phyloP scores from a whole-genome alignment of 768 basidiomycete genomes.

The Lactifluus subvellereus region DNA sequence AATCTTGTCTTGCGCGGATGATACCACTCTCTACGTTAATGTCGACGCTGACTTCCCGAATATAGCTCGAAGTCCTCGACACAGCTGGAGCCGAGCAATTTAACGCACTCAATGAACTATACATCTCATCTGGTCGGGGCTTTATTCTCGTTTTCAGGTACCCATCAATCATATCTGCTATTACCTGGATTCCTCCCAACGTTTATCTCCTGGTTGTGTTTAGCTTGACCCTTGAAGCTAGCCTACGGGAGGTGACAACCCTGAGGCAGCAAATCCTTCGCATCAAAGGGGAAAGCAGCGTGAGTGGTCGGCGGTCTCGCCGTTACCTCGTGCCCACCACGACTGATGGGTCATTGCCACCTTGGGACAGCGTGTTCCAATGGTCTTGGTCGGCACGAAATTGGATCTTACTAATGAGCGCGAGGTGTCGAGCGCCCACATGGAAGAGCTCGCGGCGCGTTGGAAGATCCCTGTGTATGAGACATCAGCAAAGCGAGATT shows the following conservation, averaged over 20 bases:
- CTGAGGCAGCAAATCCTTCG: constrained; percentile 77
- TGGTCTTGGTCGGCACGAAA: constrained; percentile 84
- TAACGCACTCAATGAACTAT: constrained; percentile 70
- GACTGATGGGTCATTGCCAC: background rate
- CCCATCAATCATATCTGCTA: constrained; percentile 9
- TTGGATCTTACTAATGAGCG: constrained; percentile 76
- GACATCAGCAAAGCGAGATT: constrained; percentile 82
- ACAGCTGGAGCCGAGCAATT: constrained; percentile 88
- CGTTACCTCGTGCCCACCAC: background rate
- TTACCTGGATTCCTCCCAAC: background rate
- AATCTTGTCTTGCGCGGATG: background rate
- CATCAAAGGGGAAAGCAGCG: constrained; percentile 65
- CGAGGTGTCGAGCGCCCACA: constrained; percentile 61
- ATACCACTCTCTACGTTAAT: background rate
- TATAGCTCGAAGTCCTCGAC: constrained; percentile 72
- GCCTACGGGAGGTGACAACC: constrained; percentile 71
- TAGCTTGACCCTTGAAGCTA: constrained; percentile 78
- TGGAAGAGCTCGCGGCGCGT: constrained; percentile 54
- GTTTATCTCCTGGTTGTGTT: background rate
- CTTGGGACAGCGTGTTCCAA: constrained; percentile 52
- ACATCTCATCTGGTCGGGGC: constrained; percentile 75
- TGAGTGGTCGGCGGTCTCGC: constrained; percentile 29
- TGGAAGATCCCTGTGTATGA: constrained; percentile 81
- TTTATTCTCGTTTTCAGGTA: constrained; percentile 83
- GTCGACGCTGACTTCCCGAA: background rate